Percentiles rank a stretch among this genome's conserved stretches.
Conservation (phyloP, 345 rosid species). For the Raphanus sativus region DNA sequence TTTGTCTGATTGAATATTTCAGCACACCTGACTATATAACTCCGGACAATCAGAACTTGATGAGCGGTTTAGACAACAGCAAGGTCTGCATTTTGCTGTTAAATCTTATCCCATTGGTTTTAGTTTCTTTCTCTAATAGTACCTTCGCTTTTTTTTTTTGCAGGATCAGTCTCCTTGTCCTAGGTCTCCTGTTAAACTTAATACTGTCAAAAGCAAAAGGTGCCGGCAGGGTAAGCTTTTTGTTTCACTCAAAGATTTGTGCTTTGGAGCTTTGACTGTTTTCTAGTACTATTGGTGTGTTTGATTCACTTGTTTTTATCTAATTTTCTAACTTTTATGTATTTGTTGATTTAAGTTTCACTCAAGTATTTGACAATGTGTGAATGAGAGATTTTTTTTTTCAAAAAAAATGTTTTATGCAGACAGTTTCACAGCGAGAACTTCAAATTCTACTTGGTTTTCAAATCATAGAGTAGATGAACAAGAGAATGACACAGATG, state of each 20-base stretch:
- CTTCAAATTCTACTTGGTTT: constrained; percentile 49
- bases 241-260: neutral
- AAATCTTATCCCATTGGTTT: no score
- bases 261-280: neutral
- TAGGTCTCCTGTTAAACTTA: constrained; percentile 79
- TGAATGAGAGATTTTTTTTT: neutral
- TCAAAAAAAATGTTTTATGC: constrained; percentile 1
- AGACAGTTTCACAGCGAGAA: constrained; percentile 46
- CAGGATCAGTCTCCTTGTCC: constrained; percentile 87
- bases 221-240: constrained; percentile 54
- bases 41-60: constrained; percentile 74
- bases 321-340: neutral
- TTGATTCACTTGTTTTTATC: neutral
- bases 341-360: neutral
- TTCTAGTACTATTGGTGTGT: neutral
- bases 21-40: constrained; percentile 98
- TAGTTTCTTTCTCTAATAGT: no score
- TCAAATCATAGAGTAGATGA: constrained; percentile 48
- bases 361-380: neutral
- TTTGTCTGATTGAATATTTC: constrained; percentile 24
- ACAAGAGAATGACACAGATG: constrained; percentile 49
- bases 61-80: constrained; percentile 54
- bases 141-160: neutral
- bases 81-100: constrained; percentile 38
- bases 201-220: constrained; percentile 58